These are phyloP conservation scores for Hygrocybe punicea DNA, from an alignment of 768 basidiomycete species.

Conservation along the genomic window DNA sequence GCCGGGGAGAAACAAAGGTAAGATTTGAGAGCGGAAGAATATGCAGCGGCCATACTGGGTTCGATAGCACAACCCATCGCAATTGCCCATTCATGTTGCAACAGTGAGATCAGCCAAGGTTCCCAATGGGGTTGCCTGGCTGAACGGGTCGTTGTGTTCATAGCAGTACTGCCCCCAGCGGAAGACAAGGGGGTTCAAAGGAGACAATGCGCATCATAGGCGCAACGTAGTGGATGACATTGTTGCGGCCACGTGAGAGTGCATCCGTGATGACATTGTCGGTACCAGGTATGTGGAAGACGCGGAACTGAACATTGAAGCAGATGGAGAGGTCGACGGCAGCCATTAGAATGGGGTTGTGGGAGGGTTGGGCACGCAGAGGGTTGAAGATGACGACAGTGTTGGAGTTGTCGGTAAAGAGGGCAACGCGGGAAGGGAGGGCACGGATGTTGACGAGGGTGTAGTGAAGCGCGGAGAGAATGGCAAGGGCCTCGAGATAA, in stretches of 20 bases:
- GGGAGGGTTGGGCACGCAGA: constrained; percentile 12
- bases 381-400: constrained; percentile 2
- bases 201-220: constrained; percentile 2
- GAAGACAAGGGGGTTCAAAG: constrained; percentile 13
- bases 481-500: constrained; percentile 12
- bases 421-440: constrained; percentile 5
- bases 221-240: neutral
- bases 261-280: constrained; percentile 32
- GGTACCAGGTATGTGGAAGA: constrained; percentile 24
- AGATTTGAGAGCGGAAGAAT: constrained; percentile 36
- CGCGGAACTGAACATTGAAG: constrained; percentile 13
- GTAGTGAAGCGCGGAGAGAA: constrained; percentile 9
- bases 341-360: constrained; percentile 25
- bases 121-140: constrained; percentile 27
- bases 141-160: constrained; percentile 11
- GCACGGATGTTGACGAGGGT: neutral
- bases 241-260: constrained; percentile 20
- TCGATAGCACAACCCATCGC: constrained; percentile 33
- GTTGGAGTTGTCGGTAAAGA: constrained; percentile 19
- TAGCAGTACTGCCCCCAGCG: constrained; percentile 22
- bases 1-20: constrained; percentile 39
- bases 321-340: constrained; percentile 16
- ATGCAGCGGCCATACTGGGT: constrained; percentile 17
- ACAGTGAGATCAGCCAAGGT: constrained; percentile 30
- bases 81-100: constrained; percentile 29